Evolutionary conservation across 1,284 basidiomycete genomes (phyloP).

Genomic region (Moesziomyces parantarcticus): DNA sequence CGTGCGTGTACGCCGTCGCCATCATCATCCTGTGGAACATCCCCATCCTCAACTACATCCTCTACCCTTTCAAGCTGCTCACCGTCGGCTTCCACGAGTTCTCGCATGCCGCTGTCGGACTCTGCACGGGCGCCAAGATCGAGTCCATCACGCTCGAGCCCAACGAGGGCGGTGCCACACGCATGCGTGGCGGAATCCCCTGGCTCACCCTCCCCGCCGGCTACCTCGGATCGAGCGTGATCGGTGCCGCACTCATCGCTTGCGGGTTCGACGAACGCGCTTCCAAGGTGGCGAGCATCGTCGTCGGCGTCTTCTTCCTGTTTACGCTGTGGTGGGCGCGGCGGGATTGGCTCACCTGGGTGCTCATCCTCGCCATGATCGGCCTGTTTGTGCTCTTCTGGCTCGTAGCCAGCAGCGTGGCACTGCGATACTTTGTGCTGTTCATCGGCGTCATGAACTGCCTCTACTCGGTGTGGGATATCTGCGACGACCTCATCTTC

Average conservation of each 20-base stretch:
- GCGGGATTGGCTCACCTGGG: constrained; percentile 75
- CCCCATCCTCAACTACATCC: constrained; percentile 62
- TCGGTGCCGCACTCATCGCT: constrained; percentile 87
- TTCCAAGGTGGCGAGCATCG: constrained; percentile 85
- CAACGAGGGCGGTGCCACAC: constrained; percentile 90
- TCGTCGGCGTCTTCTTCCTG: constrained; percentile 86
- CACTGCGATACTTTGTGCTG: constrained; percentile 75
- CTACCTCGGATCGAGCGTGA: constrained; percentile 82
- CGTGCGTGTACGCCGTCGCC: constrained; percentile 58
- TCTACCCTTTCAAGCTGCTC: constrained; percentile 68
- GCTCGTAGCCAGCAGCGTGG: constrained; percentile 45
- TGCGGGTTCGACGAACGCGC: constrained; percentile 93
- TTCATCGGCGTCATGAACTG: constrained; percentile 76
- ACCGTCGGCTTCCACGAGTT: constrained; percentile 59
- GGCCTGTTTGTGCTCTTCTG: constrained; percentile 60
- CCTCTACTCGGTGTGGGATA: constrained; percentile 61
- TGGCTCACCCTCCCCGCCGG: constrained; percentile 76
- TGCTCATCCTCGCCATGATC: constrained; percentile 57
- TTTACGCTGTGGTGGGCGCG: constrained; percentile 89
- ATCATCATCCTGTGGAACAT: constrained; percentile 64
- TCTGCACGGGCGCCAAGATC: constrained; percentile 90
- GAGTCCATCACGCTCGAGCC: constrained; percentile 72
- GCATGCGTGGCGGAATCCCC: constrained; percentile 90
- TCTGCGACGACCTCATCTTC: constrained; percentile 81
- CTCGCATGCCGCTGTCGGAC: constrained; percentile 66